These are phyloP conservation scores for Pichia sp. DNA, from an alignment of 1,139 yeast species.

Conservation along the genomic window DNA sequence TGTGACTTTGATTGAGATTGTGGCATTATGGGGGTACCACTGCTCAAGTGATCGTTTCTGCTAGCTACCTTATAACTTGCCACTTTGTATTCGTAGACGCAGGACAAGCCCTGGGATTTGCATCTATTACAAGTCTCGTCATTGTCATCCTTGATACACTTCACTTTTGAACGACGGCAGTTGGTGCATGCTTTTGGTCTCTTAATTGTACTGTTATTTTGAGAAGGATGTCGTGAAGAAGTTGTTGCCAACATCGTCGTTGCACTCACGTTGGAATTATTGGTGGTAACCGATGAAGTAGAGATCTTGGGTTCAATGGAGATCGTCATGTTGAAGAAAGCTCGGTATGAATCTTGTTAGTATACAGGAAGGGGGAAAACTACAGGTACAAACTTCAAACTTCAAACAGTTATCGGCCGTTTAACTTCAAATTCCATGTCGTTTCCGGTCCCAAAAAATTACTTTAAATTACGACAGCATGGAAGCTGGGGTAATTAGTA, in stretches of 20 bases:
- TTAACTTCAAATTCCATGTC: neutral
- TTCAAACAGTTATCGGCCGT: too few species aligned
- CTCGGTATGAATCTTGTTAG: neutral
- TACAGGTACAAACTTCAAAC: too few species aligned
- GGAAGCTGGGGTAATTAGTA: too few species aligned
- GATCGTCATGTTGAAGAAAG: neutral
- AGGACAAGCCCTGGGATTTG: constrained; percentile 41
- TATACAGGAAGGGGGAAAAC: neutral
- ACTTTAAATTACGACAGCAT: too few species aligned
- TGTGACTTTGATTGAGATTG: neutral
- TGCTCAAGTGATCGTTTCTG: neutral
- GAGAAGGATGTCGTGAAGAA: too few species aligned
- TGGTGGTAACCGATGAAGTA: neutral
- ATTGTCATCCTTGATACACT: constrained; percentile 40
- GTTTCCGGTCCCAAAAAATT: neutral
- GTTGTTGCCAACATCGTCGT: too few species aligned
- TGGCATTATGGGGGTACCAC: too few species aligned
- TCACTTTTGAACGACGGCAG: constrained; percentile 60
- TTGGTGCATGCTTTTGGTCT: constrained; percentile 51
- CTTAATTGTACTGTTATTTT: too few species aligned
- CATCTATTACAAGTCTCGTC: constrained; percentile 57
- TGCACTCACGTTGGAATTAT: neutral
- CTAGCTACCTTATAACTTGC: constrained; percentile 37
- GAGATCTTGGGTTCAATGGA: neutral
- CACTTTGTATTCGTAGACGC: constrained; percentile 51